Conservation (phyloP, 1,139 yeast species). For the Wickerhamomyces sp. region DNA sequence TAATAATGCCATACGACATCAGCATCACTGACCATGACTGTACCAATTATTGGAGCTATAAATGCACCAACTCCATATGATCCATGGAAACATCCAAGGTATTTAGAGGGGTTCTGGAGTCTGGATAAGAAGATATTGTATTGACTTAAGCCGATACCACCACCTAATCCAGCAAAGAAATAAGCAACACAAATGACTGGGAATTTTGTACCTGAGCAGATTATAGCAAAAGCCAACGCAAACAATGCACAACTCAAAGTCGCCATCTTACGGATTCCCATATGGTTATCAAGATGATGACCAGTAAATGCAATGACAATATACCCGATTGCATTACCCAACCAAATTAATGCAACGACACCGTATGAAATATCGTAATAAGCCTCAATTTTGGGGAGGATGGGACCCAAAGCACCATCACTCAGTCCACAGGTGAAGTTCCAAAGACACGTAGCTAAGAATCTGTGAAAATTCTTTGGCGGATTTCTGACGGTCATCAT, state of each 20-base stretch:
- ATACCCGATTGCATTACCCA: conserved; percentile 39
- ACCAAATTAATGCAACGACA: conserved; percentile 41
- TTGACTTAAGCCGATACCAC: conserved; percentile 51
- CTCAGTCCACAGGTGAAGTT: conserved; percentile 30
- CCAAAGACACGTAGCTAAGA: conserved; percentile 40
- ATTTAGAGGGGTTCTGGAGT: conserved; percentile 36
- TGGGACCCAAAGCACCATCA: conserved; percentile 43
- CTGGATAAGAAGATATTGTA: conserved; percentile 52
- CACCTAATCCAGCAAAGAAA: conserved; percentile 56
- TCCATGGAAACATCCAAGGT: conserved; percentile 53
- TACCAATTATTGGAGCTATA: conserved; percentile 52
- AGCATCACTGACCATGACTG: conserved; percentile 36
- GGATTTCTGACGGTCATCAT: conserved; percentile 30
- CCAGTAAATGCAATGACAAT: conserved; percentile 35
- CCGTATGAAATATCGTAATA: conserved; percentile 37
- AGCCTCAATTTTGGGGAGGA: conserved; percentile 37
- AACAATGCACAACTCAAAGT: conserved; percentile 22
- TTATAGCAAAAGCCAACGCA: conserved; percentile 24
- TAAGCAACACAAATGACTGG: conserved; percentile 44
- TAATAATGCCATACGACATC: conserved; percentile 51
- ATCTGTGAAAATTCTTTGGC: conserved; percentile 39
- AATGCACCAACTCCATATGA: conserved; percentile 63
- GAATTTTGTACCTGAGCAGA: conserved; percentile 27
- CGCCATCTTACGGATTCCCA: conserved; percentile 32
- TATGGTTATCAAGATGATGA: conserved; percentile 31